These are phyloP conservation scores for Cephalotrichum gorgonifer DNA, from an alignment of 2,329 filamentous ascomycete species.

Conservation along the genomic window DNA sequence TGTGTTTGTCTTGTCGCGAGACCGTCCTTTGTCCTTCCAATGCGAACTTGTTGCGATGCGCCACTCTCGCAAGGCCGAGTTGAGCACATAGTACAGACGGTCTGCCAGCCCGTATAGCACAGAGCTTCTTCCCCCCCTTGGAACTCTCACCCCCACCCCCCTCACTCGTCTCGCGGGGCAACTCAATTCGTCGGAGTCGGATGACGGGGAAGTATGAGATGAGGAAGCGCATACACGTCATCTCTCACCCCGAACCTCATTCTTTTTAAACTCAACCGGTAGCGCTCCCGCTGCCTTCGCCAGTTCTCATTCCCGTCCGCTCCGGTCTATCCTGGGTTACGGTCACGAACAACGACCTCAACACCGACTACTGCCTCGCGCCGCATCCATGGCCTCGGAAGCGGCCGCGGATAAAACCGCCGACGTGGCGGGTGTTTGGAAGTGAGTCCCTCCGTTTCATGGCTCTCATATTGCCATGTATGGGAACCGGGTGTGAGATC, in stretches of 20 bases:
- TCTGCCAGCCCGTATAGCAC: slow-evolving; percentile 3
- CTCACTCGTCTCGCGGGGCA: too few relatives aligned
- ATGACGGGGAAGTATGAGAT: too few relatives aligned
- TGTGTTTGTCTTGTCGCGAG: slow-evolving; percentile 2
- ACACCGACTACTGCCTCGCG: too few relatives aligned
- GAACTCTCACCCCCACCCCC: background rate
- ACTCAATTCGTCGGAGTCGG: too few relatives aligned
- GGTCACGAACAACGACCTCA: too few relatives aligned
- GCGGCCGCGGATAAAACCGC: background rate
- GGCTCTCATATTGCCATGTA: background rate
- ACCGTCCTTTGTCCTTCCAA: slow-evolving; percentile 3
- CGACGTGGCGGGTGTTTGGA: slow-evolving; percentile 8
- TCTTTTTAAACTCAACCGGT: background rate
- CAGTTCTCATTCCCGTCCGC: background rate
- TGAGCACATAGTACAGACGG: slow-evolving; percentile 3
- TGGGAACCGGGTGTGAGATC: background rate
- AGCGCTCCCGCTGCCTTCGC: background rate
- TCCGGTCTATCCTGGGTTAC: background rate
- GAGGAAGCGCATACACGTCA: too few relatives aligned
- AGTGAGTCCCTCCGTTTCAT: slow-evolving; percentile 6
- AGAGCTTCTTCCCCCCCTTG: background rate
- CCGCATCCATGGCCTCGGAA: slow-evolving; percentile 2
- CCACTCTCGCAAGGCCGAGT: slow-evolving; percentile 1
- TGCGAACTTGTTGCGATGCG: slow-evolving; percentile 5
- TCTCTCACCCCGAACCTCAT: background rate